Evolutionary conservation across 176 grass and related monocot species (phyloP).

Genomic region (Otatea glauca): DNA sequence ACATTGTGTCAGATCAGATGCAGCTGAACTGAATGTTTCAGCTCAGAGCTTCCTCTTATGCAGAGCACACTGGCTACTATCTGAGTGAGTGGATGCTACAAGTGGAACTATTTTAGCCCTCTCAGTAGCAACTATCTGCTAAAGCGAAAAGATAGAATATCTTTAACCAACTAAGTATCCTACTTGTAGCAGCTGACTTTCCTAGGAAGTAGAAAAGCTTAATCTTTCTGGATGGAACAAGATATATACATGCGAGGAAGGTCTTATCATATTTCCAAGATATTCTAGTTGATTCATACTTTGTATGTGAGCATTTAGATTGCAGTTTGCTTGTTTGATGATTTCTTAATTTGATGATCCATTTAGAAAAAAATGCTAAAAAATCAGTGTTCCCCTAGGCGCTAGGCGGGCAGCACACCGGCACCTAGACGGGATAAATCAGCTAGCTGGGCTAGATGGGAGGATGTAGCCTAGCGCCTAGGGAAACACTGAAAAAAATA

Average conservation of each 20-base stretch:
- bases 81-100: constrained; percentile 37
- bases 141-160: constrained; percentile 18
- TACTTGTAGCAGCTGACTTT: constrained; percentile 20
- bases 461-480: too few species aligned
- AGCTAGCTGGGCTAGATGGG: too few species aligned
- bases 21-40: neutral
- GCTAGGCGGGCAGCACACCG: too few species aligned
- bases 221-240: neutral
- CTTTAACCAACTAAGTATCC: constrained; percentile 24
- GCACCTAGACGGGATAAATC: too few species aligned
- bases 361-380: too few species aligned
- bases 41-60: constrained; percentile 40
- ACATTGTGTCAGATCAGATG: constrained; percentile 9
- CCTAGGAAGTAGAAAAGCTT: constrained; percentile 27
- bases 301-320: too few species aligned
- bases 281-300: constrained; percentile 2
- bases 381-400: too few species aligned
- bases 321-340: too few species aligned
- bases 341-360: too few species aligned
- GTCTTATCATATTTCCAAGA: constrained; percentile 26
- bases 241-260: neutral
- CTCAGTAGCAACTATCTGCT: neutral
- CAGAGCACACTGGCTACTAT: neutral
- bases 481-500: too few species aligned
- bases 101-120: constrained; percentile 30